Evolutionary conservation across 176 grass and related monocot species (phyloP).

Genomic region (Cenchrus fungigraminus): DNA sequence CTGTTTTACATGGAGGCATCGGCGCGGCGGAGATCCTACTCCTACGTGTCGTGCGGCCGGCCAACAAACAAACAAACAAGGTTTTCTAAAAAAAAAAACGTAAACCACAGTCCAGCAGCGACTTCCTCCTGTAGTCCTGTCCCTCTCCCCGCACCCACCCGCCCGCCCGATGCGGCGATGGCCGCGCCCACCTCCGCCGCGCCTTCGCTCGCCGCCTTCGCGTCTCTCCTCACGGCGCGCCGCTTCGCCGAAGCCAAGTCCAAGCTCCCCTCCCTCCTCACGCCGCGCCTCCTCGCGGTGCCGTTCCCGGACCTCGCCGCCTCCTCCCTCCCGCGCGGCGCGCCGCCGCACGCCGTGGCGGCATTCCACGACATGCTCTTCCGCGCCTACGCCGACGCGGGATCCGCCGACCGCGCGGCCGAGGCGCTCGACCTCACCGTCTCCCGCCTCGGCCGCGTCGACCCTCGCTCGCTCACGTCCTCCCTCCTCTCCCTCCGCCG

Average conservation of each 20-base stretch:
- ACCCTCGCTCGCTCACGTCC: constrained; percentile 66
- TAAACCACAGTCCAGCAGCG: background rate
- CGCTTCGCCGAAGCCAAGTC: constrained; percentile 63
- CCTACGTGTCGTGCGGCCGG: too few relatives aligned
- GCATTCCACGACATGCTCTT: constrained; percentile 83
- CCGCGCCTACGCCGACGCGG: constrained; percentile 69
- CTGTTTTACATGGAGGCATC: too few relatives aligned
- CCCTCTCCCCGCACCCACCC: too few relatives aligned
- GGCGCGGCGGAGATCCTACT: too few relatives aligned
- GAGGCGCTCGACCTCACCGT: constrained; percentile 61
- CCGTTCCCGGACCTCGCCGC: constrained; percentile 64
- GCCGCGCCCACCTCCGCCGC: background rate
- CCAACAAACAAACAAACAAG: background rate
- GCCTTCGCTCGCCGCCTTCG: constrained; percentile 45
- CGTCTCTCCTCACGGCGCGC: constrained; percentile 50
- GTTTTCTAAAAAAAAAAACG: background rate
- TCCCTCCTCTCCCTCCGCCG: constrained; percentile 72
- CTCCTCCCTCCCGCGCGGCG: constrained; percentile 42
- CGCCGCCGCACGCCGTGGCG: constrained; percentile 45
- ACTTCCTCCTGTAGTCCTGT: background rate
- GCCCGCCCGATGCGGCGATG: background rate
- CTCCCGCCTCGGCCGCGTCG: constrained; percentile 63
- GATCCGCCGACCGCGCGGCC: constrained; percentile 39
- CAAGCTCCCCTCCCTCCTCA: constrained; percentile 50
- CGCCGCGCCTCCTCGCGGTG: constrained; percentile 36